Base-by-base conservation (phyloP, 129 eudicot species). In the Helichrysum umbraculigerum region DNA sequence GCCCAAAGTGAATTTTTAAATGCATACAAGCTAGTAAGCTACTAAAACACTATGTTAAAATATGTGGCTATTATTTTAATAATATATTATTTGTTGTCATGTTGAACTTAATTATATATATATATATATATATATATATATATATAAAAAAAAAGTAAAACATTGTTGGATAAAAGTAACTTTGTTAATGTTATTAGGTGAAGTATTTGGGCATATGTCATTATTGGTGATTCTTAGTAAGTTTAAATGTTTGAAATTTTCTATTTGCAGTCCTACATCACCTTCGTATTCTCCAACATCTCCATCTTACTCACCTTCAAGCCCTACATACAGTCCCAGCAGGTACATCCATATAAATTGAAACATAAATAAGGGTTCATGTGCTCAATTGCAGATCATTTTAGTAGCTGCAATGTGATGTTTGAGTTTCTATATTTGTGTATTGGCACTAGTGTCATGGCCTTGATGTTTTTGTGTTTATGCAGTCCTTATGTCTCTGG, bases 201-300 rank as follows among this genome's bases (percentile, higher is more conserved):
- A 35, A 35, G 39, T 63, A 35, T 71, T 21, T 22, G 65, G 16
- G 21, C 29, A 11, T 12, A 59, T 2, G 33, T 59, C 33, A 59
- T 22, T 20, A 20, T 11, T 20, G 12, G 30, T 59, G 33, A 33
- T 59, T 59, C 30, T 29, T 28, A 29, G 39, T 58, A 44, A 47
- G 12, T 73, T 34, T 59, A 60, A 76, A 47, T 11, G 33, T 67
- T 67, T 3, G 35, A 50, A 29, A 20, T 42, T 69, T 10, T 71
- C 32, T 67, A 78, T 2, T 90, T 84, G 86, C 93, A 94, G 98
- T 77, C 98, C 97, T 11, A 91, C 97, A 15, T 93, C 97, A 0
- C 98, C 96, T n/a, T 88, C 97, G 3, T 93, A 90, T 75, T 93
- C 97, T 34, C 98, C 98, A 39, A 91, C 97, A 50, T 94, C 98